A percentile compares a stretch with the other conserved stretches of the same genome.
phyloP scores from a whole-genome alignment of 345 rosid genomes.

The Eucalyptus urophylla region DNA sequence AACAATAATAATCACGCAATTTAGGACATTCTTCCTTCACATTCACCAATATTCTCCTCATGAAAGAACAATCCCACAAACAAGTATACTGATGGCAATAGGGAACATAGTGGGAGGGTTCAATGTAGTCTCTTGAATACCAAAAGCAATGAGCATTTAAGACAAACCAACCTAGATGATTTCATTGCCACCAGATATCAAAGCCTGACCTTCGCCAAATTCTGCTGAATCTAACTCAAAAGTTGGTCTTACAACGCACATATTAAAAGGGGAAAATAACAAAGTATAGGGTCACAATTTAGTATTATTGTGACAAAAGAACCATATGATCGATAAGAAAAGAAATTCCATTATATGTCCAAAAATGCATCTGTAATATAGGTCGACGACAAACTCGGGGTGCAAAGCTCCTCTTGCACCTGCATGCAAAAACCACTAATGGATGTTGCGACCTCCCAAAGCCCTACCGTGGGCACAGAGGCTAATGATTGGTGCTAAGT shows the following conservation, averaged over 20 bases:
- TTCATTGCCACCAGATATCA: neutral
- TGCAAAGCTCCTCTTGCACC: neutral
- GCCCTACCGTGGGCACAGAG: no score
- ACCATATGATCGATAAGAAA: neutral
- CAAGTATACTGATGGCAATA: neutral
- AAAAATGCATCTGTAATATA: no score
- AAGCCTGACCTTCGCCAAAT: neutral
- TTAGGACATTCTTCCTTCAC: neutral
- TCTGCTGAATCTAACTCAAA: no score
- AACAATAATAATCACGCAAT: no score
- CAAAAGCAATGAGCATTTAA: neutral
- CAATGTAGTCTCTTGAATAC: neutral
- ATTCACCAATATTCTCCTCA: neutral
- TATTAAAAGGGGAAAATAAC: neutral
- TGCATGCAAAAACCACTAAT: neutral
- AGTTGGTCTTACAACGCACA: neutral
- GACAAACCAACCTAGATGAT: neutral
- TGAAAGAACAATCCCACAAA: neutral
- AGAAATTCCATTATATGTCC: no score
- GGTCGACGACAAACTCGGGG: neutral
- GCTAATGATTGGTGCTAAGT: no score
- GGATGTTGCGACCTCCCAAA: no score
- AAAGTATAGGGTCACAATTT: neutral
- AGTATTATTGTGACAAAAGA: no score
- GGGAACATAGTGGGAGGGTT: neutral